A percentile compares a stretch with the other conserved stretches of the same genome.
phyloP scores from a whole-genome alignment of 371 early-diverging fungal genomes.

The Entomophthora muscae region DNA sequence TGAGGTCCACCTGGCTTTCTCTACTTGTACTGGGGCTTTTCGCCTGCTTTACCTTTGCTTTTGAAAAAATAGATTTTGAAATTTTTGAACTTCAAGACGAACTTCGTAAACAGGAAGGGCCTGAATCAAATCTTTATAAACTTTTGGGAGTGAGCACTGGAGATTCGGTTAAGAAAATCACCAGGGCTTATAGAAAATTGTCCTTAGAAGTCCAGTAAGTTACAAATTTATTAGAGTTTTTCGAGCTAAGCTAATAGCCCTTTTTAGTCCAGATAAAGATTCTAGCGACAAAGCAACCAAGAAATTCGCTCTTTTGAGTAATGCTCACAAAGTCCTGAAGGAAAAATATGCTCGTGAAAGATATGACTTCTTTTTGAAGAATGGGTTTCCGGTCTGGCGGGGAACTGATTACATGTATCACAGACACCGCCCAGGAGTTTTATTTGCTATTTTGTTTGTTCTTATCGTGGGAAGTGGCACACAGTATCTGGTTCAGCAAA shows the following conservation, averaged over 20 bases:
- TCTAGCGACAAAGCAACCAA: conserved; percentile 26
- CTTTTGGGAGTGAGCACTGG: conserved; percentile 36
- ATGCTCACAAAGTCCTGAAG: conserved; percentile 46
- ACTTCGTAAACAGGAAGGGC: conserved; percentile 44
- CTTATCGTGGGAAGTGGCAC: conserved; percentile 28
- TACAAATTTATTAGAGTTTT: not conserved
- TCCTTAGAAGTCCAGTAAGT: conserved; percentile 83
- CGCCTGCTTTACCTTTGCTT: not conserved
- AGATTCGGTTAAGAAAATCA: conserved; percentile 57
- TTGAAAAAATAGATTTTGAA: conserved; percentile 35
- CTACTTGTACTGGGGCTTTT: not conserved
- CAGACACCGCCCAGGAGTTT: conserved; percentile 64
- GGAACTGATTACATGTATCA: conserved; percentile 65
- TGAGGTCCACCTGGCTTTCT: too few relatives aligned
- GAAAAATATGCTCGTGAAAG: conserved; percentile 43
- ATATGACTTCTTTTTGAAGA: conserved; percentile 68
- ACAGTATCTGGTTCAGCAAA: conserved; percentile 42
- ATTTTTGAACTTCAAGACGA: conserved; percentile 72
- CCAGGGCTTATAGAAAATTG: conserved; percentile 70
- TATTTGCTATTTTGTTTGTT: conserved; percentile 33
- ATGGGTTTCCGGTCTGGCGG: conserved; percentile 78
- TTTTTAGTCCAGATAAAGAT: conserved; percentile 56
- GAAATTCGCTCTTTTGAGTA: conserved; percentile 44
- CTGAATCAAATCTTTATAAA: conserved; percentile 34
- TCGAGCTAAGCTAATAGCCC: not conserved